Evolutionary conservation across 305 asterid species (phyloP).

Genomic region (Fraxinus velutina): DNA sequence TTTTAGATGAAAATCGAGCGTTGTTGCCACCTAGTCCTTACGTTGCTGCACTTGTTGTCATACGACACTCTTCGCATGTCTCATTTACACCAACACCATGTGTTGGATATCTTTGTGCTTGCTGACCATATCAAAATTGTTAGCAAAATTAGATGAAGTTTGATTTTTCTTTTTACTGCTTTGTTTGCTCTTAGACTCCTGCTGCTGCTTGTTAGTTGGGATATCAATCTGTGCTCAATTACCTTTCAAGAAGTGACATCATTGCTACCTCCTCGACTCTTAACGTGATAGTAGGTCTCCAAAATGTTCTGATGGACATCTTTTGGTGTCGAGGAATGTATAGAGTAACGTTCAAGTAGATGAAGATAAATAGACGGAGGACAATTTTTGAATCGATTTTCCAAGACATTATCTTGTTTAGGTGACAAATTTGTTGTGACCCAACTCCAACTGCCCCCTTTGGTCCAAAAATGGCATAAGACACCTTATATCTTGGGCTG

Average conservation of each 20-base stretch:
- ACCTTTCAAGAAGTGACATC: not conserved
- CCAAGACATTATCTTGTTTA: not conserved
- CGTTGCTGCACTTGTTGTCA: not conserved
- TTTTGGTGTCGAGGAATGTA: not conserved
- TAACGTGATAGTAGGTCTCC: not conserved
- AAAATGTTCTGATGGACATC: not conserved
- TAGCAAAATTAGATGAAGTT: not conserved
- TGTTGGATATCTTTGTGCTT: not conserved
- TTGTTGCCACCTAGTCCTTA: not conserved
- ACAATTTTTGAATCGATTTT: not conserved
- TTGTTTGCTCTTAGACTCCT: not conserved
- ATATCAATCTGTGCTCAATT: not conserved
- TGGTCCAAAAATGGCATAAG: conserved; percentile 2
- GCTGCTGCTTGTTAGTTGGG: not conserved
- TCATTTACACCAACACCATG: not conserved
- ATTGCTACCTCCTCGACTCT: not conserved
- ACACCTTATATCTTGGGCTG: not conserved
- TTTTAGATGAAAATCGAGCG: not conserved
- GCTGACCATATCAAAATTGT: not conserved
- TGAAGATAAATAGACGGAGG: not conserved
- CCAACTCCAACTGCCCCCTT: not conserved
- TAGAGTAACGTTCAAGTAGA: not conserved
- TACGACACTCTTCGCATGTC: not conserved
- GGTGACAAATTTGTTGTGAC: not conserved
- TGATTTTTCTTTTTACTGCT: not conserved